These are phyloP conservation scores for Calonectria ilicicola DNA, from an alignment of 2,329 filamentous ascomycete species.

Conservation along the genomic window DNA sequence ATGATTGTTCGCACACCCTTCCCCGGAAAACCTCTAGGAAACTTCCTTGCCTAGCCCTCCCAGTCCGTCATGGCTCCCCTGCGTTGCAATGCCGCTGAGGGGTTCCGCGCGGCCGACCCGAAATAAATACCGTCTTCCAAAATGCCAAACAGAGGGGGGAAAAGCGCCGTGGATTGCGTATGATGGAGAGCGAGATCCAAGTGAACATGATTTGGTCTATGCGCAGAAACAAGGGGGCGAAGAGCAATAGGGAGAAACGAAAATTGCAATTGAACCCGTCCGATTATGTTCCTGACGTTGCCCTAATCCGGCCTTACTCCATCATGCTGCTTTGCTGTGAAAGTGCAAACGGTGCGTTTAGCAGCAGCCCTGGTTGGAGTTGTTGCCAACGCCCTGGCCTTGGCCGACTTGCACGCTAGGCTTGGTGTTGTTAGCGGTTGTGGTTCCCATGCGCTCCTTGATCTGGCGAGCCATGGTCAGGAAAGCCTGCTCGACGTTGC, in stretches of 20 bases:
- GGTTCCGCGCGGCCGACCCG: conserved; percentile 22
- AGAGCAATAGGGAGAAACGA: conserved; percentile 39
- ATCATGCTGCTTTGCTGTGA: conserved; percentile 42
- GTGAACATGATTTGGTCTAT: conserved; percentile 52
- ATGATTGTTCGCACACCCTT: conserved; percentile 22
- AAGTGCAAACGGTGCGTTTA: conserved; percentile 62
- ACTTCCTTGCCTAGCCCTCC: conserved; percentile 16
- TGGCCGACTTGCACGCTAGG: conserved; percentile 96
- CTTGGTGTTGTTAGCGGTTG: conserved; percentile 96
- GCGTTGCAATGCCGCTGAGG: conserved; percentile 11
- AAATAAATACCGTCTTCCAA: conserved; percentile 32
- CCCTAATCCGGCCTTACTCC: conserved; percentile 42
- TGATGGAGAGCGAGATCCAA: conserved; percentile 47
- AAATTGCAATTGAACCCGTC: conserved; percentile 46
- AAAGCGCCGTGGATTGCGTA: conserved; percentile 27
- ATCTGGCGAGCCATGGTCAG: conserved; percentile 99
- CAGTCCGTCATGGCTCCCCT: conserved; percentile 20
- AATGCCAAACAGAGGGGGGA: conserved; percentile 29
- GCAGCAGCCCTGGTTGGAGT: conserved; percentile 89
- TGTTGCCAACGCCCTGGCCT: conserved; percentile 92
- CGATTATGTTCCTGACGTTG: conserved; percentile 45
- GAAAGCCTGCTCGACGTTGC: conserved; percentile 99
- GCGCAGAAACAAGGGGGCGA: conserved; percentile 45
- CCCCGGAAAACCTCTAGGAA: conserved; percentile 24
- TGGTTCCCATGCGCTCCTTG: conserved; percentile 99